Percentiles rank a stretch among this genome's conserved stretches.
Conservation (phyloP, 768 basidiomycete species). For the Leucosporidium scottii region DNA sequence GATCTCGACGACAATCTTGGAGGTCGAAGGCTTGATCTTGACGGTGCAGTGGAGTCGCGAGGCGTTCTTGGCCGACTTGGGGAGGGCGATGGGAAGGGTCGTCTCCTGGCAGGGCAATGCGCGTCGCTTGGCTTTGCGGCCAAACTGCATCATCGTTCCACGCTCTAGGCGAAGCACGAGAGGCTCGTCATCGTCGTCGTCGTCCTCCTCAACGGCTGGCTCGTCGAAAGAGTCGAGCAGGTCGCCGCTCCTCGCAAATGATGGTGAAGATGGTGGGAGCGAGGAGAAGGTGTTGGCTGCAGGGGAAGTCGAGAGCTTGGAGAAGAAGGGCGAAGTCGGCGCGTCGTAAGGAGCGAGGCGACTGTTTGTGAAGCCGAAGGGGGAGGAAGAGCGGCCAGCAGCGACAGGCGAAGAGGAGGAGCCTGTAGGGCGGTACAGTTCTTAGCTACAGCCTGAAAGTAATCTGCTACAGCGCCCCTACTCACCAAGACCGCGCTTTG, state of each 20-base stretch:
- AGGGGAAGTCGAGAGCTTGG: constrained; percentile 1
- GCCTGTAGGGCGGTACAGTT: background rate
- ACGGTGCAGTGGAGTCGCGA: constrained; percentile 28
- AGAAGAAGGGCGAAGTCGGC: background rate
- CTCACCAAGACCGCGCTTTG: background rate
- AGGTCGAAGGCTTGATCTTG: background rate
- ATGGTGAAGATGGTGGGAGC: background rate
- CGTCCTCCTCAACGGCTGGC: background rate
- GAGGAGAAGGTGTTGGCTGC: background rate
- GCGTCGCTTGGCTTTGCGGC: constrained; percentile 27
- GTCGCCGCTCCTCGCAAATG: background rate
- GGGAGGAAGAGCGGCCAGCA: background rate
- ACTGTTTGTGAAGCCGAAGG: background rate
- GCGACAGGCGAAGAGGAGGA: constrained; percentile 2
- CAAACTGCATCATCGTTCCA: constrained; percentile 22
- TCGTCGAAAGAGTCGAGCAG: background rate
- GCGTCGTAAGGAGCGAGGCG: constrained; percentile 9
- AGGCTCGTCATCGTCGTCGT: background rate
- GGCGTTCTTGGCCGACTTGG: constrained; percentile 26
- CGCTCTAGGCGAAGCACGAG: constrained; percentile 10
- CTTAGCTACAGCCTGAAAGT: too few relatives aligned
- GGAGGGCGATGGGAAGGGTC: constrained; percentile 21
- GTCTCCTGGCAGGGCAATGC: background rate
- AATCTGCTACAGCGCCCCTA: background rate
- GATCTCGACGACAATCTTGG: constrained; percentile 12